Base-by-base conservation (phyloP, 805 yeast genomes). In the Torulaspora indica region DNA sequence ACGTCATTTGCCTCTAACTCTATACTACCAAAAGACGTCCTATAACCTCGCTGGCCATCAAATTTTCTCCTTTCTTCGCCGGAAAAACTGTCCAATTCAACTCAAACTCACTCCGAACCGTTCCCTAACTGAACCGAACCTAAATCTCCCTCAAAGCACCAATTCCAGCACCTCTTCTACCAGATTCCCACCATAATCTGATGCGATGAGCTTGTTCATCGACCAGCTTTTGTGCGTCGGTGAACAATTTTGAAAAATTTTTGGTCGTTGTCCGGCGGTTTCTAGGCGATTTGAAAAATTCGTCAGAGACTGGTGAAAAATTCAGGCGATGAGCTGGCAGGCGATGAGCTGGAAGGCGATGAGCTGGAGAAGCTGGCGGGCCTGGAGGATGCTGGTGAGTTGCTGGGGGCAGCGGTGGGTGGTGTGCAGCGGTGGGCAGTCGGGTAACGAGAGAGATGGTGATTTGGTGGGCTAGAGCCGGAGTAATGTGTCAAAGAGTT, bases 311-410 rank as follows among this genome's bases (percentile, higher is more conserved):
- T 28, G 14, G 8, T 38, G 36, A 31, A 23, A 38, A 31, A 18
- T 20, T 24, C 15, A 27, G 40, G 46, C 35, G 49, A 45, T 42
- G 49, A 46, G 46, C 37, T 46, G 46, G 47, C 51, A 43, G 45
- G 53, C 44, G 52, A 38, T 47, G 53, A 42, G 43, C 30, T 35
- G 5, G 34, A 38, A 20, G 22, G 22, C 27, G 28, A 29, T 23
- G 34, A 23, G 15, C 18, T 24, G 17, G 30, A 32, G 10, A 4
- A 25, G 10, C n/a, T 12, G 28, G n/a, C 8, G 25, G 8, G 34
- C 40, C 34, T 38, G 40, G 30, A n/a, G 17, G 23, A 8, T 17
- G 40, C 18, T 17, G 10, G 3, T 15, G 23, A 37, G 33, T 28
- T 32, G 33, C 33, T 25, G 31, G 4, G 3, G 30, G 36, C 22